Evolutionary conservation across 208 protist species (phyloP), one percentile per base, ranked within the genome.

Genomic region (Acanthamoeba sp.): DNA sequence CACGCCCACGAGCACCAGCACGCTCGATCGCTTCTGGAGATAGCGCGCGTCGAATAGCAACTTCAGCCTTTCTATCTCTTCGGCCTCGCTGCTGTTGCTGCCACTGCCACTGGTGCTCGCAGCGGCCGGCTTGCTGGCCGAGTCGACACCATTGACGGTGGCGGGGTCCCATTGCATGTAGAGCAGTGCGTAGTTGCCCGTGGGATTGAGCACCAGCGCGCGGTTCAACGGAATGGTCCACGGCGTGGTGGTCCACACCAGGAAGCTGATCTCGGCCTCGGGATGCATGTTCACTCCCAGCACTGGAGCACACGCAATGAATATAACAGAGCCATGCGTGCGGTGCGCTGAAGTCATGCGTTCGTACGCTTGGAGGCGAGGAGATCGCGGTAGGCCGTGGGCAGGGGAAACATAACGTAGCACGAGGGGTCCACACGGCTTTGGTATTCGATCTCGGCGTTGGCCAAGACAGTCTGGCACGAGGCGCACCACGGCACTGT

Each of bases 171-270:
- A 59, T 18, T 24, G 48, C 38, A 87, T n/a, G 38, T 87, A 57
- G 27, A 87, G 40, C 0, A 87, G 78, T 7, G 7, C 78, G 48
- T 87, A 87, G 78, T 87, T 87, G 20, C 78, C 78, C 24, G 20
- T 18, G 14, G 78, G 78, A 24, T 87, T 87, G n/a, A 87, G 42
- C 78, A 87, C 78, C 32, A 87, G 42, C 27, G 78, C 78, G 20
- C 78, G 34, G 48, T 87, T 87, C 78, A 87, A 52, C 12, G 78
- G 78, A 55, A 87, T 48, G 27, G 78, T 87, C 78, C 78, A 87
- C 78, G 78, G 78, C 16, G 78, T 87, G 20, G 78, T 87, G 0
- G 78, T 87, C 78, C 78, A 87, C 38, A 57, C 78, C 20, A 87
- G 20, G 42, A 87, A 59, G 20, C 42, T 24, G 10, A 57, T 40